Conservation (phyloP, 805 yeast genomes). For the Nakazawaea laoshanensis region DNA sequence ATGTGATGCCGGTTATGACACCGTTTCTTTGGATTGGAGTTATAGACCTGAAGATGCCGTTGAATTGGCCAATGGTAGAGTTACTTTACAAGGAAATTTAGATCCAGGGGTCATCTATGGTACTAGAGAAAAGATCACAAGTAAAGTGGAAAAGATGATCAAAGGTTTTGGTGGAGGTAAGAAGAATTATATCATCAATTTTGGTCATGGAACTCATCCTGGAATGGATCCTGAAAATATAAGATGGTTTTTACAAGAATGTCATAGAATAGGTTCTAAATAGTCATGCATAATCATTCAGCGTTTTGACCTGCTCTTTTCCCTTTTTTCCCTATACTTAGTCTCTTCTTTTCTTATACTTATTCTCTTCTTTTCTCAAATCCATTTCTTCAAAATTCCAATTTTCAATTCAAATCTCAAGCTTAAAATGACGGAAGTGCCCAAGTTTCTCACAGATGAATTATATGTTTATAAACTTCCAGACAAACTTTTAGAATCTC, state of each 20-base stretch:
- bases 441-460: conserved; percentile 16
- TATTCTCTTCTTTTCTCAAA: no score
- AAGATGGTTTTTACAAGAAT: conserved; percentile 76
- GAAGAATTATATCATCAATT: conserved; percentile 83
- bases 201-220: conserved; percentile 98
- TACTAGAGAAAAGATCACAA: conserved; percentile 66
- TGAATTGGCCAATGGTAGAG: conserved; percentile 62
- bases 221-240: conserved; percentile 92
- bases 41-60: conserved; percentile 83
- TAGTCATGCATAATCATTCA: conserved; percentile 12
- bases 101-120: conserved; percentile 97
- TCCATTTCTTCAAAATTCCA: no score
- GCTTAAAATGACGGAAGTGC: background rate
- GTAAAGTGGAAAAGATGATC: conserved; percentile 83
- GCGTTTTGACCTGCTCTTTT: background rate
- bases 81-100: conserved; percentile 85
- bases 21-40: conserved; percentile 91
- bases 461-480: conserved; percentile 43
- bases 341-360: background rate
- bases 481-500: conserved; percentile 29
- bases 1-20: conserved; percentile 73
- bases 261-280: conserved; percentile 67
- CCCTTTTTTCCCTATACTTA: no score
- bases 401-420: no score
- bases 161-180: conserved; percentile 91